A percentile compares a stretch with the other conserved stretches of the same genome.
Evolutionary conservation across 2,329 filamentous ascomycete genomes (phyloP).

Genomic region (Penicillium sp.): DNA sequence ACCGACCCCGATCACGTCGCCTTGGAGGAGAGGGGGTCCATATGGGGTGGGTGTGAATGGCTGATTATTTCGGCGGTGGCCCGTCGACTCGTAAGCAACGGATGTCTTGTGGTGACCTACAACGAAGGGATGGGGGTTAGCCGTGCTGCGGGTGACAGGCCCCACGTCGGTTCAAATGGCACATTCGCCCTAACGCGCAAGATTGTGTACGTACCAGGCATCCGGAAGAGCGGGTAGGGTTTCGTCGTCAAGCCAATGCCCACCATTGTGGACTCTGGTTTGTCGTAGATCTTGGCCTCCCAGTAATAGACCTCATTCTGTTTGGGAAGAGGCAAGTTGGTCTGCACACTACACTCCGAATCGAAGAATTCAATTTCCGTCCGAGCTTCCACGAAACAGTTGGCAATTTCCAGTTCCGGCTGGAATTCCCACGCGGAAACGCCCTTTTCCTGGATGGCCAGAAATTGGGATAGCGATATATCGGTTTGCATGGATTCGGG

Average conservation of each 20-base stretch:
- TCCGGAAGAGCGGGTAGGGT: slow-evolving; percentile 86
- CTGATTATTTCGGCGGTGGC: slow-evolving; percentile 84
- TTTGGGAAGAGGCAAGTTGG: slow-evolving; percentile 92
- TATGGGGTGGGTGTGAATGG: slow-evolving; percentile 77
- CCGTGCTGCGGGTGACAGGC: background rate
- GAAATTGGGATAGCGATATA: slow-evolving; percentile 93
- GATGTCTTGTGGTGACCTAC: slow-evolving; percentile 87
- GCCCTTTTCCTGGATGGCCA: slow-evolving; percentile 98
- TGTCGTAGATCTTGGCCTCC: slow-evolving; percentile 98
- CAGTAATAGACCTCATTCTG: slow-evolving; percentile 99
- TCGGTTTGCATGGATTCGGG: slow-evolving; percentile 94
- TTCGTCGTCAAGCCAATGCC: slow-evolving; percentile 95
- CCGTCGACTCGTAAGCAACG: slow-evolving; percentile 82
- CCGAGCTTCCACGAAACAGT: slow-evolving; percentile 93
- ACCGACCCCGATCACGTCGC: slow-evolving; percentile 91
- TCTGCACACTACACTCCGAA: slow-evolving; percentile 93
- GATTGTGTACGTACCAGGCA: slow-evolving; percentile 74
- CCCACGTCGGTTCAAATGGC: background rate
- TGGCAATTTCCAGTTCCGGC: slow-evolving; percentile 96
- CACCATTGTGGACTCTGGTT: slow-evolving; percentile 79
- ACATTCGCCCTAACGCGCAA: background rate
- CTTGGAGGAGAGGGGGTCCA: slow-evolving; percentile 78
- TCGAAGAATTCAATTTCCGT: slow-evolving; percentile 99
- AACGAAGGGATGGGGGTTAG: slow-evolving; percentile 6
- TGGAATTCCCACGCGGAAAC: slow-evolving; percentile 99